Evolutionary conservation across 257 asterid species (phyloP).

Genomic region (Handroanthus guayacan): DNA sequence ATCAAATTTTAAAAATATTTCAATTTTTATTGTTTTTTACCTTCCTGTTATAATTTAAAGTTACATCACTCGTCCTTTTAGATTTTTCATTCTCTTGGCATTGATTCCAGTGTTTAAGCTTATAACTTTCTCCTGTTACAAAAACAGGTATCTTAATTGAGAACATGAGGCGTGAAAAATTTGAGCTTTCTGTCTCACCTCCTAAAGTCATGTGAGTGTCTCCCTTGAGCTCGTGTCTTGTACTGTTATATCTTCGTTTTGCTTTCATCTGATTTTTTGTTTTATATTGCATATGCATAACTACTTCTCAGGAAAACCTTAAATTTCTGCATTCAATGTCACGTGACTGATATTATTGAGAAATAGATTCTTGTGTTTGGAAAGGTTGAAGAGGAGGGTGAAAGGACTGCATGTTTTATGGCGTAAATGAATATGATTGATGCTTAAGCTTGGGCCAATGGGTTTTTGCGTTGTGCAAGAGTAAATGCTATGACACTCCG

Average conservation of each 20-base stretch:
- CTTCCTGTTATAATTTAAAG: background rate
- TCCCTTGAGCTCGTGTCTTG: constrained; percentile 35
- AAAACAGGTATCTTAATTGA: constrained; percentile 88
- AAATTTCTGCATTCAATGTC: background rate
- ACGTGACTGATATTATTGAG: background rate
- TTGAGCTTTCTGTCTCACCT: constrained; percentile 96
- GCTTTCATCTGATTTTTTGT: constrained; percentile 6
- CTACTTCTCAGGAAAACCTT: constrained; percentile 5
- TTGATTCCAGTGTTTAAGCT: constrained; percentile 21
- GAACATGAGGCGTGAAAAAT: constrained; percentile 99
- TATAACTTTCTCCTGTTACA: constrained; percentile 12
- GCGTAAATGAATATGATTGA: constrained; percentile 6
- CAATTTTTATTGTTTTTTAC: background rate
- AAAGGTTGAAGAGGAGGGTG: constrained; percentile 7
- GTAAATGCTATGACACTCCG: background rate
- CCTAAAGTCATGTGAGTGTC: constrained; percentile 97
- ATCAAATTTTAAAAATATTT: background rate
- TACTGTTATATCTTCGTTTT: constrained; percentile 14
- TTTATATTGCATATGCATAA: background rate
- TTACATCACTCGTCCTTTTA: constrained; percentile 18
- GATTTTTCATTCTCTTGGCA: constrained; percentile 26
- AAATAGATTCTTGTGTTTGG: background rate
- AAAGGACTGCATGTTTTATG: background rate
- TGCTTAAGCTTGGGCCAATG: background rate
- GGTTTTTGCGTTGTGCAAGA: constrained; percentile 1